A percentile compares a stretch with the other conserved stretches of the same genome.
Evolutionary conservation across 2,329 filamentous ascomycete species (phyloP).

Genomic region (Aspergillus luchuensis): DNA sequence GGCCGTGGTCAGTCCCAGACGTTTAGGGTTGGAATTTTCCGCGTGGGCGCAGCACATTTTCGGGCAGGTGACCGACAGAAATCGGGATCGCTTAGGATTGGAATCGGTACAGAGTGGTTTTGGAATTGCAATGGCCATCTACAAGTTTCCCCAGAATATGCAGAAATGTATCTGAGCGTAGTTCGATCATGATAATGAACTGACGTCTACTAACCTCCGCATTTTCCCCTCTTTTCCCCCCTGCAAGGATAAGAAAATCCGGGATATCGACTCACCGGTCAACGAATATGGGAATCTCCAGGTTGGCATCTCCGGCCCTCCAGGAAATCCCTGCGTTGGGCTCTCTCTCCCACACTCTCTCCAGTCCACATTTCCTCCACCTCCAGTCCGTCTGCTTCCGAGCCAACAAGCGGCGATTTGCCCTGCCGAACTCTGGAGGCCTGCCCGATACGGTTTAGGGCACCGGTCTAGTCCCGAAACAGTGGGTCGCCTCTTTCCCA

Average conservation of each 20-base stretch:
- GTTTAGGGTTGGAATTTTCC: not conserved
- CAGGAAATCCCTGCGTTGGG: constrained; percentile 1
- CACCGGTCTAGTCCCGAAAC: not conserved
- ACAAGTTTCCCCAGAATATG: not conserved
- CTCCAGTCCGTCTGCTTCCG: constrained; percentile 4
- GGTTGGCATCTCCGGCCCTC: constrained; percentile 3
- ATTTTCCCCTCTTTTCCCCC: constrained; percentile 19
- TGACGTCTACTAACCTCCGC: constrained; percentile 16
- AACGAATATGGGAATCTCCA: constrained; percentile 19
- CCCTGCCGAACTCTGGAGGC: constrained; percentile 16
- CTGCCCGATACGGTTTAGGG: not conserved
- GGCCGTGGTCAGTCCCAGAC: not conserved
- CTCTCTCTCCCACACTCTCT: not conserved
- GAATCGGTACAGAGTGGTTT: not conserved
- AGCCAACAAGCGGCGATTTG: constrained; percentile 1
- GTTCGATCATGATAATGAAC: not conserved
- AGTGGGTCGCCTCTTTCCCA: not conserved
- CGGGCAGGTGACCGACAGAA: not conserved
- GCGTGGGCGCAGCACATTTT: not conserved
- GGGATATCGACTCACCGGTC: constrained; percentile 17
- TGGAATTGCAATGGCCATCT: not conserved
- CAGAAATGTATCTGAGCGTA: not conserved
- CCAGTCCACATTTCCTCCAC: constrained; percentile 5
- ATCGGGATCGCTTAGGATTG: not conserved
- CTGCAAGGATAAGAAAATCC: constrained; percentile 7